phyloP scores from a whole-genome alignment of 257 asterid genomes.

The Solanum pinnatisectum region DNA sequence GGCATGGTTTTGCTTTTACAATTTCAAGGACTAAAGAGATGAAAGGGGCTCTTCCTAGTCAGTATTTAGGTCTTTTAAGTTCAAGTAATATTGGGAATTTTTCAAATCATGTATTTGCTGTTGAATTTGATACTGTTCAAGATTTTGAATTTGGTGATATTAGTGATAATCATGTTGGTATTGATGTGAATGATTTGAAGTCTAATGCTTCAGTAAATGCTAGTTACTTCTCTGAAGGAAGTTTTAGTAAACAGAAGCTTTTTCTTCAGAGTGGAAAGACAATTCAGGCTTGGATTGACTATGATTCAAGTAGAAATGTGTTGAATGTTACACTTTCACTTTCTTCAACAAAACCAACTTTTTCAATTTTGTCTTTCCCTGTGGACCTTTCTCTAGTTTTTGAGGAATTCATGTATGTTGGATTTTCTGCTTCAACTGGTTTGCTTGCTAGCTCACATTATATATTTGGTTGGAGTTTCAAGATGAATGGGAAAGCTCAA shows the following conservation, averaged over 20 bases:
- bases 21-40: slow-evolving; percentile 25
- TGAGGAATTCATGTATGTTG: slow-evolving; percentile 57
- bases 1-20: slow-evolving; percentile 66
- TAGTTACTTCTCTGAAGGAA: slow-evolving; percentile 20
- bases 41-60: slow-evolving; percentile 37
- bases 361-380: slow-evolving; percentile 38
- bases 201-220: slow-evolving; percentile 54
- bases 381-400: slow-evolving; percentile 47
- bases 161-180: slow-evolving; percentile 64
- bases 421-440: slow-evolving; percentile 85
- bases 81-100: slow-evolving; percentile 27
- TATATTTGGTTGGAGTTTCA: slow-evolving; percentile 74
- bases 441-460: slow-evolving; percentile 59
- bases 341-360: slow-evolving; percentile 38
- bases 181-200: slow-evolving; percentile 40
- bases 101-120: slow-evolving; percentile 63
- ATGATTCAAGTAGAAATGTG: slow-evolving; percentile 23
- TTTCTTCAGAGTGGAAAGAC: slow-evolving; percentile 37
- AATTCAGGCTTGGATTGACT: slow-evolving; percentile 67
- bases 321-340: slow-evolving; percentile 54
- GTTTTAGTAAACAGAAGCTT: slow-evolving; percentile 7
- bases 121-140: slow-evolving; percentile 58
- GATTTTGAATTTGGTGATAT: slow-evolving; percentile 45
- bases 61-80: slow-evolving; percentile 53
- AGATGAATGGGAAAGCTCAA: slow-evolving; percentile 38